These are phyloP conservation scores for Calonectria hawksworthii DNA, from an alignment of 2,329 filamentous ascomycete species.

Conservation along the genomic window DNA sequence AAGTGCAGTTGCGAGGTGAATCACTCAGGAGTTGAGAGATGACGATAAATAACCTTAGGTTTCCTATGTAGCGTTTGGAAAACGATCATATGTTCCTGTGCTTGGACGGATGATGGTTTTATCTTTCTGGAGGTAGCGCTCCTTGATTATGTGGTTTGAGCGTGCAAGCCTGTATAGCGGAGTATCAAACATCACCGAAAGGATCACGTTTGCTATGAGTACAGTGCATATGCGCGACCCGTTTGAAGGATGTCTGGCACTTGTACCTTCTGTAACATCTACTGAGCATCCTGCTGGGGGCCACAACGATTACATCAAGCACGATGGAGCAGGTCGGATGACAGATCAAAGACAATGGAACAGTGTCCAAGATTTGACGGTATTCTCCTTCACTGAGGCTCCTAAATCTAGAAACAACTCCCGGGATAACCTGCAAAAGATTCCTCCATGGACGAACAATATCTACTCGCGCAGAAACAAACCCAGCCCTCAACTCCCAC, in stretches of 20 bases:
- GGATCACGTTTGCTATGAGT: background rate
- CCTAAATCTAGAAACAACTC: conserved; percentile 37
- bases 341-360: background rate
- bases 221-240: background rate
- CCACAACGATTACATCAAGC: background rate
- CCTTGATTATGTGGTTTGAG: background rate
- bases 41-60: background rate
- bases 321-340: background rate
- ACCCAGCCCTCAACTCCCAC: conserved; percentile 27
- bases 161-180: background rate
- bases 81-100: background rate
- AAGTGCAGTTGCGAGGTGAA: background rate
- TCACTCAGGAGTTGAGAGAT: background rate
- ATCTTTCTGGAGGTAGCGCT: background rate
- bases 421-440: conserved; percentile 29
- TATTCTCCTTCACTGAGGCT: conserved; percentile 22
- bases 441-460: conserved; percentile 24
- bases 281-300: background rate
- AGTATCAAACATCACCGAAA: background rate
- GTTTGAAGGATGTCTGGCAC: background rate
- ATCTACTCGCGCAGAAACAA: conserved; percentile 26
- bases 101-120: background rate
- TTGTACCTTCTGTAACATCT: background rate
- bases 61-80: too few relatives aligned
- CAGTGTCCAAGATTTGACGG: background rate